Percentiles rank a stretch among this genome's conserved stretches.
These are phyloP conservation scores for Aspergillus versicolor DNA, from an alignment of 2,329 filamentous ascomycete species.

Conservation along the genomic window DNA sequence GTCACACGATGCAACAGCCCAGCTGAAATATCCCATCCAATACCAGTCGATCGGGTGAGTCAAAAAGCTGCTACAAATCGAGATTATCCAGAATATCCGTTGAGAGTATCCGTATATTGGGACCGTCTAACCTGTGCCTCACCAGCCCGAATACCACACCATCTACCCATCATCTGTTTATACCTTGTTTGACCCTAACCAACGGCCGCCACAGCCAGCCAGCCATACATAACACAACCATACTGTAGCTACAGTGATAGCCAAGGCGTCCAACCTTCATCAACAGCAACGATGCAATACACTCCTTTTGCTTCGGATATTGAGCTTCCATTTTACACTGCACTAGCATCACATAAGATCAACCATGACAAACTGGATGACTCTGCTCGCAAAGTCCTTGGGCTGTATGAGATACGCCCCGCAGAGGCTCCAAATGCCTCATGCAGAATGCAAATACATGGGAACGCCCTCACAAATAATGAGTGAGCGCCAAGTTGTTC, in stretches of 20 bases:
- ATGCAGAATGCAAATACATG: conserved; percentile 86
- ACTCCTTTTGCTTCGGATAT: conserved; percentile 91
- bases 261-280: not conserved
- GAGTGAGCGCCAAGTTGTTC: conserved; percentile 59
- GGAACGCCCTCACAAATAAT: conserved; percentile 78
- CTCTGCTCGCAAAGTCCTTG: conserved; percentile 80
- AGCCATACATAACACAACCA: not conserved
- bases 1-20: not conserved
- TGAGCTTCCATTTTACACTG: conserved; percentile 90
- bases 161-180: no score
- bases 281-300: conserved; percentile 59
- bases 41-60: no score
- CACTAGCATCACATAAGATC: conserved; percentile 89
- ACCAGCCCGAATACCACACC: not conserved
- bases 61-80: no score
- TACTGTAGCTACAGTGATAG: not conserved
- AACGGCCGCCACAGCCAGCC: not conserved
- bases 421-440: conserved; percentile 70
- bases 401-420: conserved; percentile 81
- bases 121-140: not conserved
- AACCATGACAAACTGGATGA: conserved; percentile 97
- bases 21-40: no score
- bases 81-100: not conserved
- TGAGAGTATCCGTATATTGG: not conserved
- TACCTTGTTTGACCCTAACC: not conserved